A percentile compares a stretch with the other conserved stretches of the same genome.
These are phyloP conservation scores for Spencermartinsiella europaea DNA, from an alignment of 805 yeast genomes.

Conservation along the genomic window DNA sequence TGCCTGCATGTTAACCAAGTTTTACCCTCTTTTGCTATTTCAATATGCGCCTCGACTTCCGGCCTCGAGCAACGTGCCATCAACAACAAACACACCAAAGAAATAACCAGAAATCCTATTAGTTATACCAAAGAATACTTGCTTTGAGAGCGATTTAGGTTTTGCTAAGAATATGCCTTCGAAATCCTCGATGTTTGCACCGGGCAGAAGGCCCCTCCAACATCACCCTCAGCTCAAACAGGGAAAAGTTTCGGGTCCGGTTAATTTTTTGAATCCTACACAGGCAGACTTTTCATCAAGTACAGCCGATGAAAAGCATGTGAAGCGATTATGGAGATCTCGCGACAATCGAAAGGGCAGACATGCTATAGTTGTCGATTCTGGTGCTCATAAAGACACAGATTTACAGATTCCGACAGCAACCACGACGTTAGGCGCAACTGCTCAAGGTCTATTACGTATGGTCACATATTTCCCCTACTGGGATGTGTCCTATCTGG, in stretches of 20 bases:
- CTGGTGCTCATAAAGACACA: not conserved
- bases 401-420: not conserved
- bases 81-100: too few species aligned
- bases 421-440: not conserved
- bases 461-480: conserved; percentile 12
- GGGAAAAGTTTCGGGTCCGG: conserved; percentile 6
- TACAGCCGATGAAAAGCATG: not conserved
- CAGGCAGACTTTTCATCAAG: not conserved
- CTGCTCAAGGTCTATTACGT: conserved; percentile 6
- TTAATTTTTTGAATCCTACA: conserved; percentile 10
- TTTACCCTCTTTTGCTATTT: too few species aligned
- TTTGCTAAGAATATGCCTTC: too few species aligned
- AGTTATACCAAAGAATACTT: too few species aligned
- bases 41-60: too few species aligned
- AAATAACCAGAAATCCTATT: too few species aligned
- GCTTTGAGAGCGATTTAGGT: too few species aligned
- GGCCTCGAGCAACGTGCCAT: too few species aligned
- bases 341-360: conserved; percentile 15
- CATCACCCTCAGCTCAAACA: conserved; percentile 1
- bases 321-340: conserved; percentile 11
- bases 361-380: conserved; percentile 7
- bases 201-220: not conserved
- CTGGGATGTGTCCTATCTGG: conserved; percentile 16
- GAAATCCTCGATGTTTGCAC: not conserved
- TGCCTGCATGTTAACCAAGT: too few species aligned